Base-by-base conservation (phyloP, 768 basidiomycete genomes). In the Cantharellus cinnabarinus region DNA sequence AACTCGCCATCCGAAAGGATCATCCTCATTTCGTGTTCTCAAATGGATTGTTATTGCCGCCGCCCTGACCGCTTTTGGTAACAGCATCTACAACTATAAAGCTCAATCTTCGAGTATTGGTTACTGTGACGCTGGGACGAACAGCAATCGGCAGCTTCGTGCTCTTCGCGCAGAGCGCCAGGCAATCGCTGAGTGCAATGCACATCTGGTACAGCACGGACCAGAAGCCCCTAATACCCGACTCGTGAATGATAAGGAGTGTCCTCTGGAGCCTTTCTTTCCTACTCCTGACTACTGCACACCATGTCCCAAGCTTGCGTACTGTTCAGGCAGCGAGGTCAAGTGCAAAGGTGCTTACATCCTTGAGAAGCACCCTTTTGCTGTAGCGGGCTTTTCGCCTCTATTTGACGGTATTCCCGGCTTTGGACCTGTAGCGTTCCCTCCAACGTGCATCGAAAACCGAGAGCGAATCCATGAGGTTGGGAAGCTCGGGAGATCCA, bases 401-500 rank as follows among this genome's bases (percentile, higher is more conserved):
- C 59, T 73, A 5, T 70, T 79, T 51, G 76, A 89, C 69, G 88
- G 88, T 39, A 67, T 89, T 55, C 88, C 87, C 29, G 77, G 79
- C 40, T 70, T 87, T 34, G 85, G 86, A n/a, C 78, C 83, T 61
- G 75, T 89, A 44, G 85, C 80, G 29, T 73, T 90, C 57, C 79
- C 86, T 35, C 83, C 84, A 44, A 74, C 77, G 52, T 90, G 88
- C 66, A 71, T 80, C 55, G 82, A 83, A 71, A 86, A 90, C 70
- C 41, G 53, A 35, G 84, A 84, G 58, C 78, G 73, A 66, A 74
- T 87, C 66, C 86, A 81, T 70, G 75, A 82, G 63, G 85, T 90
- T 52, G 85, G 85, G 41, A 76, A 71, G 29, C 71, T 91, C 58
- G 89, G 85, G 1, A 85, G 80, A 65, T 77, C 77, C 5, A 77